Base-by-base conservation (phyloP, 1,284 basidiomycete genomes). In the Butyriboletus appendiculatus region DNA sequence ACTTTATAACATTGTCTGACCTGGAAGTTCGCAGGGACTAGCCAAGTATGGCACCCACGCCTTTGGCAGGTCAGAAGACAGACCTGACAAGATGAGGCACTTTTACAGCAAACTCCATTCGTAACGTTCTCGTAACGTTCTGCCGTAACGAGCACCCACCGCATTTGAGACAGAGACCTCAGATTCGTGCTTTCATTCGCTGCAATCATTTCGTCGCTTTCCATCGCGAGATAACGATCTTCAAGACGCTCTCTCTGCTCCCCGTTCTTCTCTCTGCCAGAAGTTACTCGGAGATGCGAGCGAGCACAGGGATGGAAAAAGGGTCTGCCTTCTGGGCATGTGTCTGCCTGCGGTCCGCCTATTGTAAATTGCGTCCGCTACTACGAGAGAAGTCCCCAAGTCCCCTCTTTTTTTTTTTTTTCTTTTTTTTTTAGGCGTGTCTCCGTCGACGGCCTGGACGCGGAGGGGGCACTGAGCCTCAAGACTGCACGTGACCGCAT, bases 1-100 rank as follows among this genome's bases (percentile, higher is more conserved):
- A 48, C 52, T 71, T 71, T 71, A 71, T 71, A 70, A 71, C 68
- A 50, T 67, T 63, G 65, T 68, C 50, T 39, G 33, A 52, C 37
- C 39, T 57, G 34, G 48, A 63, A 35, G 52, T 64, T 62, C 51
- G 52, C 59, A 63, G 51, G 59, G 59, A 50, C 65, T 56, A 60
- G 40, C 65, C 64, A 52, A 52, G 53, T 66, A 64, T 69, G 55
- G 63, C 45, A 65, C 61, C 63, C 63, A 69, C 63, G 67, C 65
- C 51, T 67, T 41, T 65, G 64, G 46, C 62, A 64, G 65, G 62
- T 64, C 63, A 68, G 64, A 66, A 62, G 63, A 68, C 62, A 58
- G 63, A 42, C 63, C 48, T 58, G 61, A 60, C 62, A 39, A 69
- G 59, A 65, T 63, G 30, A 53, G 53, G 61, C 58, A 61, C 66